Evolutionary conservation across 441 rosid genomes (phyloP).

Genomic region (Gossypium schwendimanii): DNA sequence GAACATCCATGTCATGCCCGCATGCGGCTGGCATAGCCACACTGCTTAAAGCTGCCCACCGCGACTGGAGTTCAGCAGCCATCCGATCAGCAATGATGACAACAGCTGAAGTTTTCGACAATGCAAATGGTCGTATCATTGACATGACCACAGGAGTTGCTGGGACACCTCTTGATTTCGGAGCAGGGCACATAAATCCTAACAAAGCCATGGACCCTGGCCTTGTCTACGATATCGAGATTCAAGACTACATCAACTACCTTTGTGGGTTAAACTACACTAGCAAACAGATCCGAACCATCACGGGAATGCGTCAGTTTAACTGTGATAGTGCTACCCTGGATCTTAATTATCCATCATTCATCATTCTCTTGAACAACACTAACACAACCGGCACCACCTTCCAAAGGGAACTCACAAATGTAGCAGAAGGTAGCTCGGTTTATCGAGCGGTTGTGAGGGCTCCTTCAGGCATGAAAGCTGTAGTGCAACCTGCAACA

Average conservation of each 20-base stretch:
- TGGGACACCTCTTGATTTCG: conserved; percentile 27
- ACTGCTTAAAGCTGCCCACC: conserved; percentile 21
- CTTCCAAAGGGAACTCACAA: conserved; percentile 37
- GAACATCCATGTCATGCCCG: conserved; percentile 35
- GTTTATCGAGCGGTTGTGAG: conserved; percentile 22
- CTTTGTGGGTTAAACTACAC: conserved; percentile 44
- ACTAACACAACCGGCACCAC: conserved; percentile 31
- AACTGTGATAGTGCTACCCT: conserved; percentile 25
- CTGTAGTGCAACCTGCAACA: conserved; percentile 21
- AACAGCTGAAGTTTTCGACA: conserved; percentile 18
- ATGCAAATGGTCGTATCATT: conserved; percentile 14
- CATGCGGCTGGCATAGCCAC: conserved; percentile 29
- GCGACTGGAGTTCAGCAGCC: conserved; percentile 23
- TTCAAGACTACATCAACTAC: conserved; percentile 30
- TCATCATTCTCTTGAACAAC: conserved; percentile 34
- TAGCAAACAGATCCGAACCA: conserved; percentile 24
- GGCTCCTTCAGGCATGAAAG: conserved; percentile 31
- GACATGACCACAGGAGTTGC: conserved; percentile 7
- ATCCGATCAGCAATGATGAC: conserved; percentile 35
- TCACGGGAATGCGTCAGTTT: conserved; percentile 25
- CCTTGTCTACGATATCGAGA: conserved; percentile 35
- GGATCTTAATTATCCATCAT: conserved; percentile 52
- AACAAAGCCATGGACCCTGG: conserved; percentile 44
- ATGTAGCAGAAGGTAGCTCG: conserved; percentile 23
- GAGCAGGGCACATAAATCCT: conserved; percentile 31